phyloP scores from a whole-genome alignment of 768 basidiomycete genomes.

The Calvatia gigantea region DNA sequence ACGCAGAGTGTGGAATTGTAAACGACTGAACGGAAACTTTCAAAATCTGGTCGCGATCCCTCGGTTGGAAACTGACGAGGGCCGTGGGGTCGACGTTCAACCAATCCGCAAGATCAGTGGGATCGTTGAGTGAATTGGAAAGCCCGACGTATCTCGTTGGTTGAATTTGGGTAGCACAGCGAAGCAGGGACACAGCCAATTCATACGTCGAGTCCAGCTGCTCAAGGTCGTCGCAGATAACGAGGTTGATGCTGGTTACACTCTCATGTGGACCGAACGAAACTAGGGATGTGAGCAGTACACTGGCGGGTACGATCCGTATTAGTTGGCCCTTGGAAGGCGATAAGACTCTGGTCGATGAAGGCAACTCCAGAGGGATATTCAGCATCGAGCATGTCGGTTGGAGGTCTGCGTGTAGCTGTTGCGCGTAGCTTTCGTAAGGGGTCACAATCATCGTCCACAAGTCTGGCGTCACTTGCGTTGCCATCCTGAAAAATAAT shows the following conservation, averaged over 20 bases:
- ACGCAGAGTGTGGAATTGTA: constrained; percentile 80
- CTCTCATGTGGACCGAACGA: constrained; percentile 23
- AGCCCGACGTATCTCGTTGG: constrained; percentile 76
- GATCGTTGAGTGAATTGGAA: constrained; percentile 75
- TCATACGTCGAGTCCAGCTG: constrained; percentile 81
- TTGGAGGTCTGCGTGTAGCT: constrained; percentile 52
- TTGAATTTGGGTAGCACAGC: constrained; percentile 56
- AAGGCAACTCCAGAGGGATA: constrained; percentile 34
- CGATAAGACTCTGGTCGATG: constrained; percentile 20
- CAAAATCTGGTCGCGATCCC: constrained; percentile 79
- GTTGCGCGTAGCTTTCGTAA: constrained; percentile 49
- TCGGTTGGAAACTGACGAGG: constrained; percentile 76
- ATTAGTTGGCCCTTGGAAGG: constrained; percentile 41
- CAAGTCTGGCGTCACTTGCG: constrained; percentile 36
- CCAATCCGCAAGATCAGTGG: constrained; percentile 81
- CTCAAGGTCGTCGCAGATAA: constrained; percentile 85
- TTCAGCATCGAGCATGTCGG: constrained; percentile 31
- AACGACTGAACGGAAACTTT: constrained; percentile 69
- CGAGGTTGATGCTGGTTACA: constrained; percentile 50
- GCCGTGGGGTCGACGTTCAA: constrained; percentile 62
- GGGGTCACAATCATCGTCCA: constrained; percentile 68
- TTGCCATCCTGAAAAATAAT: constrained; percentile 48
- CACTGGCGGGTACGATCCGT: constrained; percentile 52
- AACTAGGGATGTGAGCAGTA: constrained; percentile 44
- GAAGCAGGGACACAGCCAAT: constrained; percentile 69